Conservation (phyloP, 2,329 filamentous ascomycete species). For the Hymenoscyphus fraxineus region DNA sequence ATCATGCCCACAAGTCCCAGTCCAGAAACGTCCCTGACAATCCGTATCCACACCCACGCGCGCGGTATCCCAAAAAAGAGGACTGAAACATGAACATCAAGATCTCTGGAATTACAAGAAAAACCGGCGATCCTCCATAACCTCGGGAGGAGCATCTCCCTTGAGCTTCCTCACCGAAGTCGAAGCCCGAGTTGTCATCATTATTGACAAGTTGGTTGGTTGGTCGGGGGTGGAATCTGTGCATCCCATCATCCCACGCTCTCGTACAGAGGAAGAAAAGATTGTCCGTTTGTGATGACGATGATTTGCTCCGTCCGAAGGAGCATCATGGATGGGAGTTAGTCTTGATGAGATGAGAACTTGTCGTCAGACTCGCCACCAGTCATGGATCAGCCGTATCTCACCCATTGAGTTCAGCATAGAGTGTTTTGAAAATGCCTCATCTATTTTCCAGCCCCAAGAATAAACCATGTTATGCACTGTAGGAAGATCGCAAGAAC, state of each 20-base stretch:
- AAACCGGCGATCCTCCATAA: not conserved
- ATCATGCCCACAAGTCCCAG: not conserved
- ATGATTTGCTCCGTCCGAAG: no score
- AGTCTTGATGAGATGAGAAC: no score
- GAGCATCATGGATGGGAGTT: no score
- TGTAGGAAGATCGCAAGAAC: slow-evolving; percentile 2
- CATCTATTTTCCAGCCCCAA: not conserved
- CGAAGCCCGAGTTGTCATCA: no score
- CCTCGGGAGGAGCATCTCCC: not conserved
- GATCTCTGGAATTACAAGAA: not conserved
- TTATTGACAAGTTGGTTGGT: no score
- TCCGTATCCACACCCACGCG: slow-evolving; percentile 5
- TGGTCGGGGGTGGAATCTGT: no score
- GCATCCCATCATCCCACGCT: no score
- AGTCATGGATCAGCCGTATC: not conserved
- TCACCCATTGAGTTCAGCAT: not conserved
- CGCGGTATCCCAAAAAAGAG: slow-evolving; percentile 4
- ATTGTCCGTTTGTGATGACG: no score
- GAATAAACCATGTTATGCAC: not conserved
- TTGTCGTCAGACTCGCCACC: not conserved
- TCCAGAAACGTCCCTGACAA: not conserved
- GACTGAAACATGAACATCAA: slow-evolving; percentile 2
- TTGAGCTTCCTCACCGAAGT: not conserved
- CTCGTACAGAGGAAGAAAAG: no score
- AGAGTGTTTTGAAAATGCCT: not conserved